Evolutionary conservation across 176 grass and related monocot species (phyloP).

Genomic region (Oryza brachyantha): DNA sequence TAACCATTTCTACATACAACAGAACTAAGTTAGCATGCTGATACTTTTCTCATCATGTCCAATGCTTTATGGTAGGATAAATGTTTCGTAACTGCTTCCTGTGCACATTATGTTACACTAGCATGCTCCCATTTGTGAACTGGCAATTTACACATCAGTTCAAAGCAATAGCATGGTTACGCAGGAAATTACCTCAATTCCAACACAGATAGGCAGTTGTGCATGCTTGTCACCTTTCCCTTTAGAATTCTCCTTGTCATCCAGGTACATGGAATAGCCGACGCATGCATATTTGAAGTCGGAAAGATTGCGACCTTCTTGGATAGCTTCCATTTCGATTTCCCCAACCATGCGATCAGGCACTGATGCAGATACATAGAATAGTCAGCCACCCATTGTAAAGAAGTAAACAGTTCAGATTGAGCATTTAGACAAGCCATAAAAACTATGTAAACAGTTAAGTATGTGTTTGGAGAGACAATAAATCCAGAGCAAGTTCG

Average conservation of each 20-base stretch:
- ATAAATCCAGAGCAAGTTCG: not conserved
- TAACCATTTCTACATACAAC: not conserved
- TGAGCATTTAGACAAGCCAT: not conserved
- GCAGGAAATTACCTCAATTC: slow-evolving; percentile 66
- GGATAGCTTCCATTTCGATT: slow-evolving; percentile 74
- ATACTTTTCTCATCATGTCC: slow-evolving; percentile 3
- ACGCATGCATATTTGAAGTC: slow-evolving; percentile 85
- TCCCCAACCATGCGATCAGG: slow-evolving; percentile 67
- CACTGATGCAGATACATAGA: slow-evolving; percentile 45
- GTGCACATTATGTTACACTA: slow-evolving; percentile 8
- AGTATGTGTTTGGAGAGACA: not conserved
- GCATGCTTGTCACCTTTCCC: slow-evolving; percentile 49
- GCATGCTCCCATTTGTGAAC: slow-evolving; percentile 9
- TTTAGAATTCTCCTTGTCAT: slow-evolving; percentile 50
- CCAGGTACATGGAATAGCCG: slow-evolving; percentile 83
- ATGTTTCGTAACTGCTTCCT: slow-evolving; percentile 8
- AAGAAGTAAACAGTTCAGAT: not conserved
- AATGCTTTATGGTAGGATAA: not conserved
- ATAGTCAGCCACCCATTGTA: not conserved
- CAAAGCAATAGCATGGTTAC: slow-evolving; percentile 27
- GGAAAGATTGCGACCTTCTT: slow-evolving; percentile 73
- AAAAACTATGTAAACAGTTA: not conserved
- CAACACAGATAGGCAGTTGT: slow-evolving; percentile 73
- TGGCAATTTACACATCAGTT: not conserved
- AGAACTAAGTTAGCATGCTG: slow-evolving; percentile 3